Conservation (phyloP, 257 asterid genomes). For the Solanum okadae region DNA sequence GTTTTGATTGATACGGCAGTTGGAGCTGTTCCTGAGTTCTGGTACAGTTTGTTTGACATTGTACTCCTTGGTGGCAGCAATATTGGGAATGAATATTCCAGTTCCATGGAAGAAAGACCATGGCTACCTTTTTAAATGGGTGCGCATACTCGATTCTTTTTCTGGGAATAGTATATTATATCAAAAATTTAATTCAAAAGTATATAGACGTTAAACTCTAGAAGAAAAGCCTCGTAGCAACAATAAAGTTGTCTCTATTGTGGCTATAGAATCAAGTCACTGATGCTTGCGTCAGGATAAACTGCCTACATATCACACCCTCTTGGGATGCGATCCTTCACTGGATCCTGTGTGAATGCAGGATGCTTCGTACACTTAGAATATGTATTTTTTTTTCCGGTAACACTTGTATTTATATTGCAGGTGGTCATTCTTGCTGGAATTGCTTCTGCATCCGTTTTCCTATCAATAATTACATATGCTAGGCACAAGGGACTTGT, state of each 20-base stretch:
- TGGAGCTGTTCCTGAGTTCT: conserved; percentile 82
- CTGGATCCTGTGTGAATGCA: no score
- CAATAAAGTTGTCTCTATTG: neutral
- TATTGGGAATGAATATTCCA: conserved; percentile 91
- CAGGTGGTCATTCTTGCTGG: conserved; percentile 68
- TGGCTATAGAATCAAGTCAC: neutral
- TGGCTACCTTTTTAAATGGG: conserved; percentile 70
- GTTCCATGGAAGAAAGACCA: conserved; percentile 64
- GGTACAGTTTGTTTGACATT: conserved; percentile 69
- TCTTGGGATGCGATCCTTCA: no score
- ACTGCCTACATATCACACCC: neutral
- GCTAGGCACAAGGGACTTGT: conserved; percentile 59
- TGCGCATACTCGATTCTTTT: conserved; percentile 1
- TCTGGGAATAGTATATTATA: neutral
- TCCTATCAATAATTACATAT: conserved; percentile 52
- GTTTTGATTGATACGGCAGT: conserved; percentile 27
- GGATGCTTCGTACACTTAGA: neutral
- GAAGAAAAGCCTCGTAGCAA: neutral
- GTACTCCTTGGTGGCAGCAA: conserved; percentile 72
- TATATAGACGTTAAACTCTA: neutral
- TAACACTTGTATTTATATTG: neutral
- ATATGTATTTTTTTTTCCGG: neutral
- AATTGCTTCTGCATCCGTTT: conserved; percentile 45
- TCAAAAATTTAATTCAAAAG: neutral
- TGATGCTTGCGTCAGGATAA: neutral